phyloP scores from a whole-genome alignment of 176 grass and related monocot genomes.

The Musa beccarii region DNA sequence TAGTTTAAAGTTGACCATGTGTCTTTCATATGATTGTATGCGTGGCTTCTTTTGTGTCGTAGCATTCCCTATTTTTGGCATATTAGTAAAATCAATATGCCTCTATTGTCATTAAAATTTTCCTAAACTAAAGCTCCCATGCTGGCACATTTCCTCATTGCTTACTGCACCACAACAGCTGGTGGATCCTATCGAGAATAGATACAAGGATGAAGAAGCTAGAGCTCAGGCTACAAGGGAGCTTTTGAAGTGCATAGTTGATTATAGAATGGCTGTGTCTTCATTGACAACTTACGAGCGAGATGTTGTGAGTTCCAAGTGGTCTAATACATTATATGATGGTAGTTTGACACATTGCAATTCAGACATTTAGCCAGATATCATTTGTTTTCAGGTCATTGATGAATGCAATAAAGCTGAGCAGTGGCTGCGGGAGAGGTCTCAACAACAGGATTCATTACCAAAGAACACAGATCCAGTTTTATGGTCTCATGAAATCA shows the following conservation, averaged over 20 bases:
- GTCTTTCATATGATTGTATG: too few relatives aligned
- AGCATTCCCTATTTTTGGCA: too few relatives aligned
- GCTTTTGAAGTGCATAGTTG: conserved; percentile 62
- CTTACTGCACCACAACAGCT: conserved; percentile 43
- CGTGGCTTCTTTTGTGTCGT: neutral
- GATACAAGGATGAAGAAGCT: conserved; percentile 82
- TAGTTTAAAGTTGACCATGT: too few relatives aligned
- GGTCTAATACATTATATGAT: neutral
- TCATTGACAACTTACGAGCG: conserved; percentile 40
- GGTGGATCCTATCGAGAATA: conserved; percentile 90
- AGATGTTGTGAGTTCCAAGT: conserved; percentile 52
- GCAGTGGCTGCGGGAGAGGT: conserved; percentile 63
- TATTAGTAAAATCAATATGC: neutral
- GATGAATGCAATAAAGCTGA: conserved; percentile 71
- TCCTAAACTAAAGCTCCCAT: neutral
- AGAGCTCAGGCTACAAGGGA: conserved; percentile 57
- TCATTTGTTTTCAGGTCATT: conserved; percentile 33
- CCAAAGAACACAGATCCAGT: conserved; percentile 78
- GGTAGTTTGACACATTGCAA: conserved; percentile 1
- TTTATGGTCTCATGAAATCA: conserved; percentile 80
- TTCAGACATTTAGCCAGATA: neutral
- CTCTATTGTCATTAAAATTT: too few relatives aligned
- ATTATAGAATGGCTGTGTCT: conserved; percentile 52
- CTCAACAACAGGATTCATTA: conserved; percentile 62
- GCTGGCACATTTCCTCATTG: neutral